phyloP scores from a whole-genome alignment of 768 basidiomycete genomes.

The Neoboletus magnificus region DNA sequence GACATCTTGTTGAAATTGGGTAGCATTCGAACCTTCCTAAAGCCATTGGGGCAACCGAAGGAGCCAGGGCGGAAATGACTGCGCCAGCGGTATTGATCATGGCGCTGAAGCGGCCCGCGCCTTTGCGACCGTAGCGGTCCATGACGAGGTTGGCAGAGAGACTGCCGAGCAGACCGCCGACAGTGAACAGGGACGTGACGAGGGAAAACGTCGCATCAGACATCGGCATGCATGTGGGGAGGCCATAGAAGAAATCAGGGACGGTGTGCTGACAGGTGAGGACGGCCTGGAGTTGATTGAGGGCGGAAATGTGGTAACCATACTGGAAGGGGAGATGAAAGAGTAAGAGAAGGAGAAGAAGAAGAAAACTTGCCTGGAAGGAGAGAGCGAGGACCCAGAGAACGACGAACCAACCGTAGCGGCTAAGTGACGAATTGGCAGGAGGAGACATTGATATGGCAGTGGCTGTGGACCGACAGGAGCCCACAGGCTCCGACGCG shows the following conservation, averaged over 20 bases:
- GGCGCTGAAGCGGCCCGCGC: slow-evolving; percentile 60
- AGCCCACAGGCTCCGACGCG: neutral
- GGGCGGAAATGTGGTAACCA: slow-evolving; percentile 89
- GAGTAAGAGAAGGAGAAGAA: neutral
- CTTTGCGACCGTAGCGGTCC: slow-evolving; percentile 69
- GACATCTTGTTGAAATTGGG: neutral
- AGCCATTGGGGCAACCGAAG: slow-evolving; percentile 51
- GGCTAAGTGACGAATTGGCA: slow-evolving; percentile 43
- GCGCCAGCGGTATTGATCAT: slow-evolving; percentile 56
- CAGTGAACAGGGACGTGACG: slow-evolving; percentile 81
- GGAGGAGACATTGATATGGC: slow-evolving; percentile 7
- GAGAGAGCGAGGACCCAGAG: slow-evolving; percentile 64
- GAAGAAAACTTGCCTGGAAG: slow-evolving; percentile 44
- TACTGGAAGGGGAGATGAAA: slow-evolving; percentile 42
- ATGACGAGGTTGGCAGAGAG: slow-evolving; percentile 62
- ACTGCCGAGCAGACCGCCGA: slow-evolving; percentile 84
- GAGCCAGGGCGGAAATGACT: slow-evolving; percentile 60
- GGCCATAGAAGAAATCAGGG: slow-evolving; percentile 28
- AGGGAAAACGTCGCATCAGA: slow-evolving; percentile 72
- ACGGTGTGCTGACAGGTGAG: slow-evolving; percentile 58
- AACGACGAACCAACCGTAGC: slow-evolving; percentile 62
- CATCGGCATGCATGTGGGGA: slow-evolving; percentile 81
- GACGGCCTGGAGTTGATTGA: slow-evolving; percentile 84
- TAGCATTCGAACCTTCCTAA: slow-evolving; percentile 58
- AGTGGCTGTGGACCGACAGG: neutral